Evolutionary conservation across 2,329 filamentous ascomycete genomes (phyloP).

Genomic region (Thelonectria discophora): DNA sequence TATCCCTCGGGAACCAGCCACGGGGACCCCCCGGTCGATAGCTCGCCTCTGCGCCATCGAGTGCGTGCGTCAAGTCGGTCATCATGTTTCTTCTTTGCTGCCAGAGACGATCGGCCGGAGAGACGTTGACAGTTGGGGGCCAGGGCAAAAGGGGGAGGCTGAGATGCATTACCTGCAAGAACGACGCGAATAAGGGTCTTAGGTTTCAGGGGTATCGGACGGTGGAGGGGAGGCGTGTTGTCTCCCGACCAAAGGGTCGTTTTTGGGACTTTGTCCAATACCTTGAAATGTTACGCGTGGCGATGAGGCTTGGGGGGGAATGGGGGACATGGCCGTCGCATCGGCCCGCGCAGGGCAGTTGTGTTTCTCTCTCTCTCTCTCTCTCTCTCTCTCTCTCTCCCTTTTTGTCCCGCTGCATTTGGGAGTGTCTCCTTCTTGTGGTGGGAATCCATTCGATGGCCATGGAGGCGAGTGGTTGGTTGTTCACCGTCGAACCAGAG

Average conservation of each 20-base stretch:
- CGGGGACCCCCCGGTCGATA: background rate
- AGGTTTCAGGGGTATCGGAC: background rate
- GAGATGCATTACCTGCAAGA: background rate
- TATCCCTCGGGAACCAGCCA: slow-evolving; percentile 2
- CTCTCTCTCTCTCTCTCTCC: background rate
- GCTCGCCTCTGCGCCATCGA: too few relatives aligned
- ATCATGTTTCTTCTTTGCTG: background rate
- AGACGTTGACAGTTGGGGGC: too few relatives aligned
- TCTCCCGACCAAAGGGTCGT: too few relatives aligned
- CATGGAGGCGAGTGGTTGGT: background rate
- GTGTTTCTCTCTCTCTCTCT: background rate
- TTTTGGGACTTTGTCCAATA: too few relatives aligned
- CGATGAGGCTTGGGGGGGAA: background rate
- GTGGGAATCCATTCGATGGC: background rate
- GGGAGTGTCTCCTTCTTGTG: background rate
- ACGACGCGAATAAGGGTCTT: background rate
- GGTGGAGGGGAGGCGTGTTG: too few relatives aligned
- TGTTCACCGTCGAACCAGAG: background rate
- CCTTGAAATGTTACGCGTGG: slow-evolving; percentile 1
- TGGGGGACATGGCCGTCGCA: background rate
- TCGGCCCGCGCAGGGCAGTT: background rate
- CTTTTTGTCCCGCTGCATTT: background rate
- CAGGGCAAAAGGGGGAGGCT: background rate
- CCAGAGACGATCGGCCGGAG: too few relatives aligned
- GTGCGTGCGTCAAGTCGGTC: background rate